Percentiles rank a stretch among this genome's conserved stretches.
Evolutionary conservation across 2,329 filamentous ascomycete species (phyloP).

Genomic region (Delphinella strobiligena): DNA sequence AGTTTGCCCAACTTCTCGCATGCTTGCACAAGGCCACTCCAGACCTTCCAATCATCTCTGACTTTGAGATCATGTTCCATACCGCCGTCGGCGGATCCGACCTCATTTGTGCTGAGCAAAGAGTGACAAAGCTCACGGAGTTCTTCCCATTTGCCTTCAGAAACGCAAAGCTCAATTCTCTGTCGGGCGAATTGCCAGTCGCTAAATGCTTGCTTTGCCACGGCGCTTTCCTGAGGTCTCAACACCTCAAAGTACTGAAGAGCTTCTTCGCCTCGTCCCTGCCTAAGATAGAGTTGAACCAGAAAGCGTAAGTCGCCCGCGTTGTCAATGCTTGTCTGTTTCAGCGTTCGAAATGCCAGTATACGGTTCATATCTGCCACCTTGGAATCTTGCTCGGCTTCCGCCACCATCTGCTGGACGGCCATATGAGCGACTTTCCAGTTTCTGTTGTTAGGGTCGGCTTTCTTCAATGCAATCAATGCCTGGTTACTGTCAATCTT

Average conservation of each 20-base stretch:
- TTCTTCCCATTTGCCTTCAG: constrained; percentile 4
- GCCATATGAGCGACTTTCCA: constrained; percentile 22
- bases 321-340: constrained; percentile 3
- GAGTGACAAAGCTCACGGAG: constrained; percentile 2
- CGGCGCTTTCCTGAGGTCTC: constrained; percentile 1
- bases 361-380: constrained; percentile 8
- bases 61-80: not conserved
- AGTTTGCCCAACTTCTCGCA: constrained; percentile 2
- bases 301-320: constrained; percentile 4
- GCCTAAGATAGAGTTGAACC: constrained; percentile 6
- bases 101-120: not conserved
- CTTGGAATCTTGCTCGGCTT: constrained; percentile 5
- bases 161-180: constrained; percentile 4
- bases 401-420: constrained; percentile 5
- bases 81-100: not conserved
- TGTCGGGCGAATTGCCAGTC: constrained; percentile 7
- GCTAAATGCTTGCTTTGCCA: constrained; percentile 4
- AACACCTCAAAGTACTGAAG: constrained; percentile 3
- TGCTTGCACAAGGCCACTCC: constrained; percentile 7
- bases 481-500: constrained; percentile 12
- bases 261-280: constrained; percentile 4
- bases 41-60: constrained; percentile 7
- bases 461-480: constrained; percentile 21
- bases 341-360: constrained; percentile 7
- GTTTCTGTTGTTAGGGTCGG: constrained; percentile 17